Evolutionary conservation across 2,329 filamentous ascomycete genomes (phyloP).

Genomic region (Periglandula ipomoeae): DNA sequence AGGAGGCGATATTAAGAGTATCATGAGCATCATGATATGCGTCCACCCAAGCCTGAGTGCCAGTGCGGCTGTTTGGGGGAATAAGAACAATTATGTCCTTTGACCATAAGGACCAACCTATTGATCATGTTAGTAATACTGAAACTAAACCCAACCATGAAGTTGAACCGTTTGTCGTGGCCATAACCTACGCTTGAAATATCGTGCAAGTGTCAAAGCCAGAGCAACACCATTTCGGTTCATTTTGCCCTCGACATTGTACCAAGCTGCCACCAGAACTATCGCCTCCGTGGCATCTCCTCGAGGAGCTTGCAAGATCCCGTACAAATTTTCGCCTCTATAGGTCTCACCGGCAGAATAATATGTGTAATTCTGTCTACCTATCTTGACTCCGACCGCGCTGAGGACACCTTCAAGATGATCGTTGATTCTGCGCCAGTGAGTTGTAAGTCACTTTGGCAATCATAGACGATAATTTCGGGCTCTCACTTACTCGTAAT

Average conservation of each 20-base stretch:
- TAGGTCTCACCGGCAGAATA: slow-evolving; percentile 64
- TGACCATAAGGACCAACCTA: slow-evolving; percentile 93
- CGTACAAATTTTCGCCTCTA: slow-evolving; percentile 83
- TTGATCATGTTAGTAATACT: slow-evolving; percentile 11
- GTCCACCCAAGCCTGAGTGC: slow-evolving; percentile 93
- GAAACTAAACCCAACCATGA: background rate
- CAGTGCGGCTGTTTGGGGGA: slow-evolving; percentile 78
- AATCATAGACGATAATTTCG: background rate
- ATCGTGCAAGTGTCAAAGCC: slow-evolving; percentile 77
- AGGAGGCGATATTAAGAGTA: slow-evolving; percentile 56
- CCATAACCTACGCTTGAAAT: slow-evolving; percentile 66
- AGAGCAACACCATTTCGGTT: slow-evolving; percentile 86
- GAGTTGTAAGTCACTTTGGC: background rate
- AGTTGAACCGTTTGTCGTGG: background rate
- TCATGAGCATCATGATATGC: slow-evolving; percentile 91
- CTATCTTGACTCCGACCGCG: slow-evolving; percentile 76
- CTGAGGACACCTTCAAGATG: slow-evolving; percentile 67
- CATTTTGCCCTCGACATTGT: slow-evolving; percentile 65
- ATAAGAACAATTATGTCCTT: slow-evolving; percentile 95
- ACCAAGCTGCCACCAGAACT: slow-evolving; percentile 84
- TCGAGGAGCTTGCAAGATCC: slow-evolving; percentile 82
- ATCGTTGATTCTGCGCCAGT: slow-evolving; percentile 47
- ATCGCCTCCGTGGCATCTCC: slow-evolving; percentile 97
- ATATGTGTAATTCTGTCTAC: slow-evolving; percentile 82
- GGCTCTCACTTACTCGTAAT: slow-evolving; percentile 37